Evolutionary conservation across 1,284 basidiomycete genomes (phyloP).

Genomic region (Rhodotorula sp.): DNA sequence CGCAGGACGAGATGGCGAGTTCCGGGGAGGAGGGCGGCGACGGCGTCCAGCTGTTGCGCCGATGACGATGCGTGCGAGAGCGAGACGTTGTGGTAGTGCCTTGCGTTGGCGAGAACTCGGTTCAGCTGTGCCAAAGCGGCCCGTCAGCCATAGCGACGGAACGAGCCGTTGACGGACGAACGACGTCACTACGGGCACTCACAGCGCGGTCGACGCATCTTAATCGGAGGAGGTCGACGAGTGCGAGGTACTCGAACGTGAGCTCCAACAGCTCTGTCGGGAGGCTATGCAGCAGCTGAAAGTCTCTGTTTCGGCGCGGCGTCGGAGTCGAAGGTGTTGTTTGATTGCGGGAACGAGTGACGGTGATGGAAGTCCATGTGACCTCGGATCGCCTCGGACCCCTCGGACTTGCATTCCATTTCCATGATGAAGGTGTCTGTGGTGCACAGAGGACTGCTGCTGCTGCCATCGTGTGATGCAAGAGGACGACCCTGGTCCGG

Average conservation of each 20-base stretch:
- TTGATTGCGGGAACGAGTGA: neutral
- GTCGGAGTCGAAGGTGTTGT: neutral
- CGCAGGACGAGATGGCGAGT: neutral
- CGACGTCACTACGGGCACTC: neutral
- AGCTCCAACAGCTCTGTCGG: conserved; percentile 8
- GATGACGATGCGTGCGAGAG: neutral
- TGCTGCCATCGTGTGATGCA: too few species aligned
- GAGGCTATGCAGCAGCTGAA: conserved; percentile 2
- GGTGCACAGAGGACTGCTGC: too few species aligned
- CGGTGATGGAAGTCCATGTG: too few species aligned
- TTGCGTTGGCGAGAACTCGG: neutral
- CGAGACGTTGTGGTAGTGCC: conserved; percentile 1
- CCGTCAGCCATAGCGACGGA: too few species aligned
- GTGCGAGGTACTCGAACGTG: neutral
- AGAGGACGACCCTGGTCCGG: too few species aligned
- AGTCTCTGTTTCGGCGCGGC: neutral
- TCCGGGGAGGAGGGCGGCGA: neutral
- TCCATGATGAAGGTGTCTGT: too few species aligned
- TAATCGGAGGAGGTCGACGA: neutral
- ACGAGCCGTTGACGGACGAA: neutral
- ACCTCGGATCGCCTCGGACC: too few species aligned
- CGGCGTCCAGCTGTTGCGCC: neutral
- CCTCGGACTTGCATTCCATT: too few species aligned
- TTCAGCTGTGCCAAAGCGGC: conserved; percentile 1
- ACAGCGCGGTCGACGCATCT: neutral